Percentiles rank a stretch among this genome's conserved stretches.
These are phyloP conservation scores for Chlorella sp. DNA, from an alignment of 139 green algal genomes.

Conservation along the genomic window DNA sequence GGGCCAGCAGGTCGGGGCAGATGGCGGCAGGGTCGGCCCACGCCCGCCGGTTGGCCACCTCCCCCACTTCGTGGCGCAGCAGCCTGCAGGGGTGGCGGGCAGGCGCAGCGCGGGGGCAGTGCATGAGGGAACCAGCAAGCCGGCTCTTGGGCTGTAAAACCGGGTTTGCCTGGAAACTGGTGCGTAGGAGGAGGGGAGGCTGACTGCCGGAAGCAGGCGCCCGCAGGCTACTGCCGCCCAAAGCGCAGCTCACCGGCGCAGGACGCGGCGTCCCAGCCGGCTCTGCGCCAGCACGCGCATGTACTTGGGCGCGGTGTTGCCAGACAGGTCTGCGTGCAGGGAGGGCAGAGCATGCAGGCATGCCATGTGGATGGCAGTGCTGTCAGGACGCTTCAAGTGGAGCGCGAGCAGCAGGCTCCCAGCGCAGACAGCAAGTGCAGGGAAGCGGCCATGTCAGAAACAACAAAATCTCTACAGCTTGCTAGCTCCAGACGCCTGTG, in stretches of 20 bases:
- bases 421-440: background rate
- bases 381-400: too few species aligned
- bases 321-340: conserved; percentile 42
- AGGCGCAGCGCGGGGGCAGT: too few species aligned
- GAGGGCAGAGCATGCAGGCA: too few species aligned
- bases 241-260: conserved; percentile 44
- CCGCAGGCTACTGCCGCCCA: too few species aligned
- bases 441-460: background rate
- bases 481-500: too few species aligned
- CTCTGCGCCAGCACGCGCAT: conserved; percentile 58
- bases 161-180: too few species aligned
- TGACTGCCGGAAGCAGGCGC: too few species aligned
- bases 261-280: conserved; percentile 68
- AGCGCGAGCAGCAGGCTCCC: background rate
- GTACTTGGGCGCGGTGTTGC: conserved; percentile 51
- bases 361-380: background rate
- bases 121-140: too few species aligned
- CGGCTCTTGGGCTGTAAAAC: too few species aligned
- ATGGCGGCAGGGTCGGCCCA: conserved; percentile 69
- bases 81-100: conserved; percentile 40
- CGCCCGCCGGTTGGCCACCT: conserved; percentile 68
- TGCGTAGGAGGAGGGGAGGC: too few species aligned
- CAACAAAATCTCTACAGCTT: too few species aligned
- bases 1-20: conserved; percentile 64
- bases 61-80: conserved; percentile 70